Percentiles rank a stretch among this genome's conserved stretches.
Conservation (phyloP, 495 filamentous ascomycete genomes). For the Ramalina peruviana region DNA sequence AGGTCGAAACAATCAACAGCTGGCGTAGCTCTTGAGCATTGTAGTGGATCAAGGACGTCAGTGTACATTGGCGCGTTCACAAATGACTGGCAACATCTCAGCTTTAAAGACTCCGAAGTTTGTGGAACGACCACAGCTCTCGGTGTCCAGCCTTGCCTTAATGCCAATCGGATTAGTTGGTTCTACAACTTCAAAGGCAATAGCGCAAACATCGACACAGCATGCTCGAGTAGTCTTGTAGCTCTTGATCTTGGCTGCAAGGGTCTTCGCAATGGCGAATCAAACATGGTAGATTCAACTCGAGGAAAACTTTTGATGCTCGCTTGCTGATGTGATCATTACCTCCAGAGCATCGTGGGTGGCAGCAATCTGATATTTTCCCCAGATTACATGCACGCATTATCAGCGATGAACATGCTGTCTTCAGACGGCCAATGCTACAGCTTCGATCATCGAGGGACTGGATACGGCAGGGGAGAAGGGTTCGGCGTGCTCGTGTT, state of each 20-base stretch:
- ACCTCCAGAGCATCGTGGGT: slow-evolving; percentile 14
- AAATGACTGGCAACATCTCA: neutral
- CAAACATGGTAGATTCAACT: slow-evolving; percentile 24
- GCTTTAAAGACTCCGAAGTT: neutral
- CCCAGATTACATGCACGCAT: slow-evolving; percentile 8
- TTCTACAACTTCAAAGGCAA: slow-evolving; percentile 57
- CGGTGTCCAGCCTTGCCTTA: neutral
- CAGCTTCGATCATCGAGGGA: slow-evolving; percentile 14
- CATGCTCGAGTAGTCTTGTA: slow-evolving; percentile 25
- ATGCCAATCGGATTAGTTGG: slow-evolving; percentile 36
- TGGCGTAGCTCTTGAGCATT: slow-evolving; percentile 30
- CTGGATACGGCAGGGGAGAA: slow-evolving; percentile 34
- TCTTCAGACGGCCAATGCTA: slow-evolving; percentile 17
- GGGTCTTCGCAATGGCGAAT: slow-evolving; percentile 21
- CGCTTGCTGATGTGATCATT: neutral
- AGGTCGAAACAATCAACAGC: slow-evolving; percentile 30
- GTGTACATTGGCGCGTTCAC: slow-evolving; percentile 16
- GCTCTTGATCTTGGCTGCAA: slow-evolving; percentile 23
- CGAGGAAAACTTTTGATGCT: slow-evolving; percentile 10
- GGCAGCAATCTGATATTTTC: slow-evolving; percentile 23
- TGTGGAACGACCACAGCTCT: slow-evolving; percentile 33
- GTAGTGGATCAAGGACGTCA: slow-evolving; percentile 14
- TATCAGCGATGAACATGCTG: slow-evolving; percentile 19
- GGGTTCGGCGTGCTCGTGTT: slow-evolving; percentile 28
- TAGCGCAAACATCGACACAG: slow-evolving; percentile 24